Base-by-base conservation (phyloP, 2,329 filamentous ascomycete species). In the Exserohilum rostratum region DNA sequence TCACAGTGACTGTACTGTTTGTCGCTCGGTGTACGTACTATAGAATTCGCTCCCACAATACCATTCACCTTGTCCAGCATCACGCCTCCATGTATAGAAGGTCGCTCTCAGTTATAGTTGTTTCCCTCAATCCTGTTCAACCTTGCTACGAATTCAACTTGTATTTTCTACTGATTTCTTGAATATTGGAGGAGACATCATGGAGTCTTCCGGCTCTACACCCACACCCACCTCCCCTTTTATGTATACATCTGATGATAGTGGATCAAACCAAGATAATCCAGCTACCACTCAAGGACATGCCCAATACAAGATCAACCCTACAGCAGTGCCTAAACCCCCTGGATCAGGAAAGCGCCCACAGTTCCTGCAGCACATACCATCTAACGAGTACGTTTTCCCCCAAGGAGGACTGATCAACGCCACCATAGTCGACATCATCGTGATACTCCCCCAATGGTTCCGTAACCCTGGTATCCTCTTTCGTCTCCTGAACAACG, bases 381-480 rank as follows among this genome's bases (percentile, higher is more conserved):
- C 62, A 13, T 5, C 17, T 3, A 40, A 64, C 31, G 55, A 57
- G 25, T 66, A 60, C 27, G 12, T 18, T 5, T 29, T 66, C 1
- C 59, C 50, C 1, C 1, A 11, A 5, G 29, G 48, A 29, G 15
- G 17, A 3, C 12, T 40, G 3, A 50, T 66, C 27, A 65, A 64
- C 29, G 62, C 61, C 15, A 65, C 65, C 6, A 25, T 65, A 12
- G 55, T 50, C 1, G 65, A 67, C 13, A 56, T 65, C 30, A 47
- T 67, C 13, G 53, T 47, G 3, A 22, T 67, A 9, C 25, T 66
- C 2, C 61, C 60, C 0, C 60, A 64, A 13, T 62, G 60, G 60
- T 65, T 64, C 34, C 59, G 58, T 20, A 58, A 62, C 20, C 43
- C 37, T 10, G 17, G 37, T 3, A 35, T 64, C 5, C 46, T 49